Percentiles rank a stretch among this genome's conserved stretches.
These are phyloP conservation scores for Pistacia integerrima DNA, from an alignment of 345 rosid species.

Conservation along the genomic window DNA sequence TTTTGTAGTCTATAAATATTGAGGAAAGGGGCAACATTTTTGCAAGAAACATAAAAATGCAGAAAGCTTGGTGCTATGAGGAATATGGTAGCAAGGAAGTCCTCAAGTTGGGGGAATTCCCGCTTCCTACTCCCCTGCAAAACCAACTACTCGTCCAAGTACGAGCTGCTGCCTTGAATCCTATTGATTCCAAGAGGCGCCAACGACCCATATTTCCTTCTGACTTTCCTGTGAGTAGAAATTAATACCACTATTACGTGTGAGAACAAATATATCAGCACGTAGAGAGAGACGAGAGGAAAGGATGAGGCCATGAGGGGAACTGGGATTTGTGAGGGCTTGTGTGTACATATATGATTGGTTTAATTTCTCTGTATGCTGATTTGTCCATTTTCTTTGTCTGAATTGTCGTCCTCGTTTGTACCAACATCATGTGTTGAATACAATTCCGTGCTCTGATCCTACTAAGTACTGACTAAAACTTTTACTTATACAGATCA, in stretches of 20 bases:
- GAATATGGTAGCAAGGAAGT: constrained; percentile 51
- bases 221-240: constrained; percentile 43
- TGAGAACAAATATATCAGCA: not conserved
- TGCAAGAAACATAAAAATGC: constrained; percentile 27
- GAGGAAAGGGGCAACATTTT: not conserved
- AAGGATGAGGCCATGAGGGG: not conserved
- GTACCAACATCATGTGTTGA: not conserved
- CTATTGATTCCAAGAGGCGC: constrained; percentile 49
- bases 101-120: constrained; percentile 42
- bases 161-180: constrained; percentile 50
- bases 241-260: too few species aligned
- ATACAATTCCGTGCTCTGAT: not conserved
- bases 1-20: not conserved
- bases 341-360: not conserved
- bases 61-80: constrained; percentile 46
- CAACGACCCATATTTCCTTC: constrained; percentile 38
- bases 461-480: too few species aligned
- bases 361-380: not conserved
- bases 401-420: too few species aligned
- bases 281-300: not conserved
- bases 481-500: too few species aligned
- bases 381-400: too few species aligned
- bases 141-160: constrained; percentile 44
- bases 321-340: not conserved
- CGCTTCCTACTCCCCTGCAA: constrained; percentile 34